Evolutionary conservation across 306 rosid genomes (phyloP), one percentile per base, ranked within the genome.

Genomic region (Trifolium pratense): DNA sequence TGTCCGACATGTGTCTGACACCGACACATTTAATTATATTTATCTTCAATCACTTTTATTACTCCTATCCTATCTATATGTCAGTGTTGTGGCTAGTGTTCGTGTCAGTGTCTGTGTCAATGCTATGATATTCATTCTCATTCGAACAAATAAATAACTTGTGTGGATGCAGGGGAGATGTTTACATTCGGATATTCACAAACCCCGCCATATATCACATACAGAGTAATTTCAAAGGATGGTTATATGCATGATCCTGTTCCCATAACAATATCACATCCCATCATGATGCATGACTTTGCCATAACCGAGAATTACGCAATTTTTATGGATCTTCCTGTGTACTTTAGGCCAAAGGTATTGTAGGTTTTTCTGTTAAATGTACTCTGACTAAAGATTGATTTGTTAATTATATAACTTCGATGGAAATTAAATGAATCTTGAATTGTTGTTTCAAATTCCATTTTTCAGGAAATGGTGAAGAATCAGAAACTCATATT

Each of bases 211-310:
- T 94, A 94, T 76, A 73, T 91, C 75, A 93, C 97, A 11, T 93
- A 93, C 87, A 82, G 97, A 86, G 98, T 91, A 17, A 86, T 94
- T 83, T 91, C 97, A 23, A 85, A 88, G 86, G 95, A 91, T 72
- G 96, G 97, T 48, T 80, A 76, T 82, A 91, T 94, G 96, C 91
- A 91, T 74, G 97, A 94, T 75, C 97, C 98, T 43, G 86, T 91
- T 55, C 96, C 97, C 42, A 94, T 94, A 83, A 94, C 98, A 56
- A 36, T 94, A 75, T 59, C 98, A 32, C 89, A 83, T 4, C 94
- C 97, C 29, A 79, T 94, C 92, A 89, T 94, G 96, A 91, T 91
- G 94, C 98, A 94, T 42, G 98, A 94, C 79, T 94, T 94, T 57
- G 97, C 98, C 79, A 89, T 94, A 65, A 89, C 98, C 5, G 95